Conservation (phyloP, 805 yeast species). For the Deakozyma indianensis region DNA sequence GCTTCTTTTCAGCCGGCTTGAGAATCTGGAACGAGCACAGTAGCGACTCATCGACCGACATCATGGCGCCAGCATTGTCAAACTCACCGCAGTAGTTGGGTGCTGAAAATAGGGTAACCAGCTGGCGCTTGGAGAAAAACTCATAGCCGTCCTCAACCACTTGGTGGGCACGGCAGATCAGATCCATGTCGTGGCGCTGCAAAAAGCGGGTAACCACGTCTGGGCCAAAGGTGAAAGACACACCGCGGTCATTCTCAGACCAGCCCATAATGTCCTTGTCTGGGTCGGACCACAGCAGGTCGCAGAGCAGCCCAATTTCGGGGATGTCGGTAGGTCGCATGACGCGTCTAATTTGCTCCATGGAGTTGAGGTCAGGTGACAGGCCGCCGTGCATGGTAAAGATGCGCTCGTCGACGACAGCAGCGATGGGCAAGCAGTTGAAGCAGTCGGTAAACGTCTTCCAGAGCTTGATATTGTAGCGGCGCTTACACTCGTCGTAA, state of each 20-base stretch:
- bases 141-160: slow-evolving; percentile 99
- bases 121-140: slow-evolving; percentile 88
- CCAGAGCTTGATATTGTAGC: slow-evolving; percentile 97
- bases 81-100: slow-evolving; percentile 99
- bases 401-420: slow-evolving; percentile 93
- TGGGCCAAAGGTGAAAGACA: slow-evolving; percentile 98
- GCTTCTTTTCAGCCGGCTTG: slow-evolving; percentile 96
- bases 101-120: slow-evolving; percentile 89
- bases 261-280: slow-evolving; percentile 97
- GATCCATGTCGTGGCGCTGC: slow-evolving; percentile 95
- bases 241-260: slow-evolving; percentile 99
- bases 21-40: slow-evolving; percentile 84
- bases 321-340: slow-evolving; percentile 99
- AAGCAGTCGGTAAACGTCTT: slow-evolving; percentile 97
- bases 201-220: slow-evolving; percentile 93
- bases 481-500: slow-evolving; percentile 93
- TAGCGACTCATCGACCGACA: slow-evolving; percentile 94
- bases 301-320: slow-evolving; percentile 92
- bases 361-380: slow-evolving; percentile 90
- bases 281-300: slow-evolving; percentile 95
- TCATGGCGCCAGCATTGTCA: slow-evolving; percentile 99
- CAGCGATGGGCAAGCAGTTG: slow-evolving; percentile 97
- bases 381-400: slow-evolving; percentile 99
- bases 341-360: slow-evolving; percentile 97
- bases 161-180: slow-evolving; percentile 97